Evolutionary conservation across 805 yeast species (phyloP).

Genomic region (Candida koratica): DNA sequence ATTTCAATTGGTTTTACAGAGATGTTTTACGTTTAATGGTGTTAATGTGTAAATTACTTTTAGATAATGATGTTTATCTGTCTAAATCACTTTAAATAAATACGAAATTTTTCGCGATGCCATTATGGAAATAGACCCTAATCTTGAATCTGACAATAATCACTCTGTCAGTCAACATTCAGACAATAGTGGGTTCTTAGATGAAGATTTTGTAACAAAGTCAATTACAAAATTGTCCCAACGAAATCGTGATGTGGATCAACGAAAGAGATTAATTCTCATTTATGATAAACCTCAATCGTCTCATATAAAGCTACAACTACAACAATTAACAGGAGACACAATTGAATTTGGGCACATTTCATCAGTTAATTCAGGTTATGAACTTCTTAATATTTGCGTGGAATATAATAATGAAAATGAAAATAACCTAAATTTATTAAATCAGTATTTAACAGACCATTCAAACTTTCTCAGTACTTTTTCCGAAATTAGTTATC

Average conservation of each 20-base stretch:
- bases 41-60: slow-evolving; percentile 2
- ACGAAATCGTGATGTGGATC: too few relatives aligned
- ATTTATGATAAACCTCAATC: slow-evolving; percentile 25
- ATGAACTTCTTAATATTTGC: slow-evolving; percentile 25
- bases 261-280: slow-evolving; percentile 16
- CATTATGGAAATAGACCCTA: slow-evolving; percentile 9
- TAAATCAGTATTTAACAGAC: slow-evolving; percentile 20
- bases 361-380: slow-evolving; percentile 3
- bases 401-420: slow-evolving; percentile 31
- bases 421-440: slow-evolving; percentile 20
- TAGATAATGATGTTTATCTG: too few relatives aligned
- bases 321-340: slow-evolving; percentile 20
- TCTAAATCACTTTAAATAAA: too few relatives aligned
- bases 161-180: too few relatives aligned
- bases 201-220: too few relatives aligned
- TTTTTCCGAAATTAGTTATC: slow-evolving; percentile 28
- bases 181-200: neutral
- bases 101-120: slow-evolving; percentile 11
- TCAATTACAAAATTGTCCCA: too few relatives aligned
- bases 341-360: slow-evolving; percentile 10
- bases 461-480: slow-evolving; percentile 16
- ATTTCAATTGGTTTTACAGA: slow-evolving; percentile 1
- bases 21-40: slow-evolving; percentile 3
- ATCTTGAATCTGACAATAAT: neutral
- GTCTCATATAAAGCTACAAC: slow-evolving; percentile 23